Evolutionary conservation across 2,329 filamentous ascomycete species (phyloP).

Genomic region (Colletotrichum truncatum): DNA sequence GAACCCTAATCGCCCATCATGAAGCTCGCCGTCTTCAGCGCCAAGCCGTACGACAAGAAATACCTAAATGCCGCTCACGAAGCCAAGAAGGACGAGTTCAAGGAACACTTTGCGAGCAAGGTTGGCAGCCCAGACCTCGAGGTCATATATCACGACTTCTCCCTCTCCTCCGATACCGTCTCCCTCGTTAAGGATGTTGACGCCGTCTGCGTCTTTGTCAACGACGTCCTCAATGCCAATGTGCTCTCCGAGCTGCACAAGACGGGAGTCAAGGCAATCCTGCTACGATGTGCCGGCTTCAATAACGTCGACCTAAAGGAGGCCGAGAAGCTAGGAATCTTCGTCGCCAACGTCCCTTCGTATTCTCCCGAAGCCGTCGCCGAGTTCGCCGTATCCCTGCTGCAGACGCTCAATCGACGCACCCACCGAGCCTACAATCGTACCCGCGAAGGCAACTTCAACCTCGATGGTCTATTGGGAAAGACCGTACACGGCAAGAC

Average conservation of each 20-base stretch:
- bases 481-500: slow-evolving; percentile 70
- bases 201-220: slow-evolving; percentile 75
- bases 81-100: slow-evolving; percentile 15
- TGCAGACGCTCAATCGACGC: slow-evolving; percentile 74
- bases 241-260: slow-evolving; percentile 61
- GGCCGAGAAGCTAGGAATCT: slow-evolving; percentile 63
- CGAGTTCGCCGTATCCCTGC: slow-evolving; percentile 73
- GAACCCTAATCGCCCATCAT: slow-evolving; percentile 40
- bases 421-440: slow-evolving; percentile 75
- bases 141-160: slow-evolving; percentile 66
- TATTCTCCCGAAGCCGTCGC: slow-evolving; percentile 77
- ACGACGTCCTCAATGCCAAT: slow-evolving; percentile 62
- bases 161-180: slow-evolving; percentile 64
- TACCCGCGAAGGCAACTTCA: slow-evolving; percentile 75
- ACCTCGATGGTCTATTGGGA: slow-evolving; percentile 70
- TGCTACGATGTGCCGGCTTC: slow-evolving; percentile 74
- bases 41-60: slow-evolving; percentile 69
- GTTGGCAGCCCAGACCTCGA: slow-evolving; percentile 49
- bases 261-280: slow-evolving; percentile 64
- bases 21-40: slow-evolving; percentile 71
- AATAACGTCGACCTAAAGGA: slow-evolving; percentile 71
- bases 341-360: slow-evolving; percentile 72
- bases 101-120: slow-evolving; percentile 41
- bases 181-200: slow-evolving; percentile 55
- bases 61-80: slow-evolving; percentile 55